Evolutionary conservation across 331 rosid species (phyloP).

Genomic region (Rosa hybrid): DNA sequence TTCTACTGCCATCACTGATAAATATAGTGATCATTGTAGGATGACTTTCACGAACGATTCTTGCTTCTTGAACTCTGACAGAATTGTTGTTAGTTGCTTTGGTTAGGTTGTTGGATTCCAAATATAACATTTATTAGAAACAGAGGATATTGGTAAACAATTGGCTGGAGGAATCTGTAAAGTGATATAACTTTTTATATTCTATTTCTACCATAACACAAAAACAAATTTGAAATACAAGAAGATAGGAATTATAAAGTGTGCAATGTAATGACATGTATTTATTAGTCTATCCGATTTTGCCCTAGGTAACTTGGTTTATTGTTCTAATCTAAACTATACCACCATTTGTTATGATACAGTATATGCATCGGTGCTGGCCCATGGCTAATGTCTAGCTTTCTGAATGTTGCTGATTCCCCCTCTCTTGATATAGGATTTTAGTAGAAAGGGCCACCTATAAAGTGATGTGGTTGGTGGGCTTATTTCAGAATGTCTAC

Average conservation of each 20-base stretch:
- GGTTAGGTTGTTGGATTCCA: constrained; percentile 15
- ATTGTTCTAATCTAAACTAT: not conserved
- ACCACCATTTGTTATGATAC: not conserved
- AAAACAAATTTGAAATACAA: not conserved
- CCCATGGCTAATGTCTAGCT: not conserved
- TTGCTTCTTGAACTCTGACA: not conserved
- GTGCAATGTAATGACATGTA: not conserved
- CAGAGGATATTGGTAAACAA: not conserved
- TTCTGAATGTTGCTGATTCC: not conserved
- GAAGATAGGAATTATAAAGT: not conserved
- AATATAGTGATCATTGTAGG: not conserved
- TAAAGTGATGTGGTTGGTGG: not conserved
- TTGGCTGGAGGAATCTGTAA: not conserved
- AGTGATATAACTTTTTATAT: not conserved
- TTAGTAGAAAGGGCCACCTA: not conserved
- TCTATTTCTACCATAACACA: not conserved
- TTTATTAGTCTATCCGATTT: not conserved
- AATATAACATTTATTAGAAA: not conserved
- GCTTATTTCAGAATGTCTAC: not conserved
- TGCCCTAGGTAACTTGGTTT: not conserved
- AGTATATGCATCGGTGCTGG: not conserved
- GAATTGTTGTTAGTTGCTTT: constrained; percentile 3
- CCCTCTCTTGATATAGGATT: not conserved
- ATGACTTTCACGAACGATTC: not conserved
- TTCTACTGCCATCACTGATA: not conserved